These are phyloP conservation scores for Suhomyces sp. DNA, from an alignment of 805 yeast species.

Conservation along the genomic window DNA sequence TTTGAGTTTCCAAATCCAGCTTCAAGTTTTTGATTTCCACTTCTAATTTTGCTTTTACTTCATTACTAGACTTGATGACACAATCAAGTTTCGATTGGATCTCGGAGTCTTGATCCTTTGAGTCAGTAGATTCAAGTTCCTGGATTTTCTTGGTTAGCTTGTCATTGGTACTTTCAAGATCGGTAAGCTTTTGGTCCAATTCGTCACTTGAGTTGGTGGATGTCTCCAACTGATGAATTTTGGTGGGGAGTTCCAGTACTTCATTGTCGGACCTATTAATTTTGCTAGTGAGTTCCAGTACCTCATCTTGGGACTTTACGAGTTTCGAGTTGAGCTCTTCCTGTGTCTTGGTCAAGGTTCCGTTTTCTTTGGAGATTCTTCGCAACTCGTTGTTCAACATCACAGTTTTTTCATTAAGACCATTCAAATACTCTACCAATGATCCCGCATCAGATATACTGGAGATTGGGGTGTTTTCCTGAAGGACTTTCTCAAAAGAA, in stretches of 20 bases:
- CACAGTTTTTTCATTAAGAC: slow-evolving; percentile 56
- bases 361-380: slow-evolving; percentile 34
- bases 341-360: slow-evolving; percentile 7
- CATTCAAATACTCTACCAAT: slow-evolving; percentile 65
- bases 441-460: slow-evolving; percentile 69
- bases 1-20: background rate
- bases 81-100: background rate
- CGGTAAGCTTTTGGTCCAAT: background rate
- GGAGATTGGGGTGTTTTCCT: slow-evolving; percentile 79
- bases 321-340: slow-evolving; percentile 2
- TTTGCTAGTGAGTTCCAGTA: background rate
- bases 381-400: slow-evolving; percentile 67
- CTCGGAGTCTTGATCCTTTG: background rate
- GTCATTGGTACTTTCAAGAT: background rate
- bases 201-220: background rate
- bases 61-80: background rate
- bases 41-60: background rate
- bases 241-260: background rate
- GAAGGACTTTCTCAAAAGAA: slow-evolving; percentile 64
- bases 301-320: slow-evolving; percentile 7
- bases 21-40: background rate
- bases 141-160: background rate
- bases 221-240: background rate
- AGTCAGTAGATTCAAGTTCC: background rate
- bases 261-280: background rate